A percentile compares a stretch with the other conserved stretches of the same genome.
phyloP scores from a whole-genome alignment of 1,284 basidiomycete species.

The Vanrija sp. region DNA sequence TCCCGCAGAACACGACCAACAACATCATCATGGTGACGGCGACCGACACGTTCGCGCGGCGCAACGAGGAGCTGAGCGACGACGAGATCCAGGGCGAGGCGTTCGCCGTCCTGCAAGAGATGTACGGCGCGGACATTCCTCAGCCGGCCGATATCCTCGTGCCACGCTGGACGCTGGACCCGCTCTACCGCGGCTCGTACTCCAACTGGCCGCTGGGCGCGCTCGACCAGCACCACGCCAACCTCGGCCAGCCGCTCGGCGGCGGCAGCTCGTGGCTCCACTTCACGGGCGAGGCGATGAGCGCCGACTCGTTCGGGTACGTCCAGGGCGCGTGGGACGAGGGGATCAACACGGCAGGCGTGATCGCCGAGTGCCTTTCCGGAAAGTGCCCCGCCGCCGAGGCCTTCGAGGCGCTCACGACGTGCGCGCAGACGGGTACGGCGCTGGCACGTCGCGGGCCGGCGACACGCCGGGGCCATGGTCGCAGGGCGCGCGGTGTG shows the following conservation, averaged over 20 bases:
- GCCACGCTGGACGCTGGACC: conserved; percentile 58
- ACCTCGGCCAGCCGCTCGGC: conserved; percentile 18
- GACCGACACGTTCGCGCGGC: conserved; percentile 54
- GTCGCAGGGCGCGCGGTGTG: no score
- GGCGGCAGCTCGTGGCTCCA: conserved; percentile 9
- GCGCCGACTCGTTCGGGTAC: conserved; percentile 15
- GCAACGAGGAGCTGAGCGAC: conserved; percentile 57
- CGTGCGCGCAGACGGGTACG: conserved; percentile 8
- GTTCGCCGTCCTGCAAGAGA: conserved; percentile 56
- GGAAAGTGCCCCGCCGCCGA: conserved; percentile 3
- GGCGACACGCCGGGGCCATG: no score
- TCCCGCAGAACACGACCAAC: conserved; percentile 50
- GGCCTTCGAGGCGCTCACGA: conserved; percentile 7
- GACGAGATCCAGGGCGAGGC: conserved; percentile 56
- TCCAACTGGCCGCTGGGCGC: conserved; percentile 60
- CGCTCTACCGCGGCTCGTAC: conserved; percentile 62
- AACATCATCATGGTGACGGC: conserved; percentile 62
- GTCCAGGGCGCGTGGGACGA: conserved; percentile 21
- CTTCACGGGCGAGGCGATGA: conserved; percentile 18
- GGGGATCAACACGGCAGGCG: conserved; percentile 7
- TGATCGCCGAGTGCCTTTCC: conserved; percentile 4
- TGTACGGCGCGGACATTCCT: conserved; percentile 58
- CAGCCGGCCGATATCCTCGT: conserved; percentile 57
- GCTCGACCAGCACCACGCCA: conserved; percentile 22
- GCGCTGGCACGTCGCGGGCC: neutral